phyloP scores from a whole-genome alignment of 441 rosid species.

The Populus hybrid region DNA sequence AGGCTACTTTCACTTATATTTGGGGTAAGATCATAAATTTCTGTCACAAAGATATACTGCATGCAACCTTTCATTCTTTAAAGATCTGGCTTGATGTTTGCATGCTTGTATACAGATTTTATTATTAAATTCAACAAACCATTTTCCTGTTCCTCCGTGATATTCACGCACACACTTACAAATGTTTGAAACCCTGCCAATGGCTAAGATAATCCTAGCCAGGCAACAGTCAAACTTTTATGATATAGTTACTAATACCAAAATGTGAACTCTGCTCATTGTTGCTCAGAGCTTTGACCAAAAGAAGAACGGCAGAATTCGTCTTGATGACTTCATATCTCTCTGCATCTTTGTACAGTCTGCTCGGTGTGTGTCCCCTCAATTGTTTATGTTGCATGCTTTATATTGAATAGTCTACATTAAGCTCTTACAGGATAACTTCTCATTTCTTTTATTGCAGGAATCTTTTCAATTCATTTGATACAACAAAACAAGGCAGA shows the following conservation, averaged over 20 bases:
- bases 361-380: constrained; percentile 39
- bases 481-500: constrained; percentile 69
- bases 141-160: neutral
- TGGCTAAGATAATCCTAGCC: neutral
- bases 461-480: constrained; percentile 62
- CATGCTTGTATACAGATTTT: neutral
- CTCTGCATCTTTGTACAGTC: constrained; percentile 68
- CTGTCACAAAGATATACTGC: neutral
- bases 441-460: constrained; percentile 25
- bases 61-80: neutral
- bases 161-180: no score
- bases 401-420: neutral
- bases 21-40: neutral
- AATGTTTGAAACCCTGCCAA: neutral
- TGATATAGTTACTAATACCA: neutral
- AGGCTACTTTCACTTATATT: neutral
- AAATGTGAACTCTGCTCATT: constrained; percentile 7
- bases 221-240: neutral
- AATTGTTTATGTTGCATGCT: neutral
- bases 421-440: neutral
- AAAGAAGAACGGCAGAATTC: constrained; percentile 55
- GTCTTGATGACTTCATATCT: constrained; percentile 63
- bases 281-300: constrained; percentile 56
- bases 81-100: neutral
- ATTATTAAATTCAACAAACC: neutral